Conservation (phyloP, 176 grass and related monocot species). For the Rhynchospora tenuis region DNA sequence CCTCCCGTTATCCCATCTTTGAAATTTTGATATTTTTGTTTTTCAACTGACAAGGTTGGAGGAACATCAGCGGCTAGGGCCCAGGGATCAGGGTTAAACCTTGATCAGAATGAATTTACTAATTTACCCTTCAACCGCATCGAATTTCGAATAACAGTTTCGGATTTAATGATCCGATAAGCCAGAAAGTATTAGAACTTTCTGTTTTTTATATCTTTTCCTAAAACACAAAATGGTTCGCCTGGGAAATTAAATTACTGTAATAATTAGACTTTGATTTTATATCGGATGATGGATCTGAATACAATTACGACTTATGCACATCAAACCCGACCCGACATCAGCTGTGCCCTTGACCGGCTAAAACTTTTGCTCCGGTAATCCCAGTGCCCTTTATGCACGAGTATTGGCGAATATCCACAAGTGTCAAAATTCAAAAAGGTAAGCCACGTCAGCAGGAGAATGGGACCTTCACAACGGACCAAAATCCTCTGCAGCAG, state of each 20-base stretch:
- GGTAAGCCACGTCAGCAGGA: not conserved
- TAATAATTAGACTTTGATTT: not conserved
- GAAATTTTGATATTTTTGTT: not conserved
- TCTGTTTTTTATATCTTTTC: not conserved
- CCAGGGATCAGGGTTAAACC: not conserved
- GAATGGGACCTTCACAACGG: not conserved
- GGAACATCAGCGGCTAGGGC: too few species aligned
- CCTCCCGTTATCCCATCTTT: conserved; percentile 11
- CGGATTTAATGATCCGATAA: not conserved
- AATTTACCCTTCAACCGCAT: not conserved
- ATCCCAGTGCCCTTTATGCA: too few species aligned
- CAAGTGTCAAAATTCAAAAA: not conserved
- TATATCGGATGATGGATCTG: not conserved
- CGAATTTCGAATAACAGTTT: not conserved
- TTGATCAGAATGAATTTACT: not conserved
- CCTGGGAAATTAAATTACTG: not conserved
- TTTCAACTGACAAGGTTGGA: not conserved
- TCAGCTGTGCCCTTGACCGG: not conserved
- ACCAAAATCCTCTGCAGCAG: too few species aligned
- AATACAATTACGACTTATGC: not conserved
- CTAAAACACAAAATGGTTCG: not conserved
- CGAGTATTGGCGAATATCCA: not conserved
- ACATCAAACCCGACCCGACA: not conserved
- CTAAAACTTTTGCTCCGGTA: not conserved
- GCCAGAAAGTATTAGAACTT: not conserved